Evolutionary conservation across 2,329 filamentous ascomycete species (phyloP).

Genomic region (Diaporthe velutina): DNA sequence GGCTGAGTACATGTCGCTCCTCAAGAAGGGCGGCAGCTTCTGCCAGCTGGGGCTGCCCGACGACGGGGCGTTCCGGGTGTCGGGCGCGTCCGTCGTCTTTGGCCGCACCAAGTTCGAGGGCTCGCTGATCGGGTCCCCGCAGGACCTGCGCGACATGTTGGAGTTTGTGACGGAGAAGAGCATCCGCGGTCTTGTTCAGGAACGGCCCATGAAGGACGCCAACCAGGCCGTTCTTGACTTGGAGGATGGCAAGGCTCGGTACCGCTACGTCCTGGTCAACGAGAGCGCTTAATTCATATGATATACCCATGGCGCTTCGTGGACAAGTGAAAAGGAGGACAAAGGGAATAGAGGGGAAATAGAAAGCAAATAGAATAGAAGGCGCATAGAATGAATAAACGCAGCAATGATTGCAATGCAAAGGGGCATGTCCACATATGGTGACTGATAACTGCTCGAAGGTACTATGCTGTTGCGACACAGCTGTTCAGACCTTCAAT

Average conservation of each 20-base stretch:
- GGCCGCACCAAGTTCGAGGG: constrained; percentile 66
- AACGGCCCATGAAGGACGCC: constrained; percentile 65
- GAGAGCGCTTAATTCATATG: constrained; percentile 44
- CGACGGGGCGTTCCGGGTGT: constrained; percentile 57
- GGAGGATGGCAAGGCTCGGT: constrained; percentile 64
- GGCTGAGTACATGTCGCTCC: constrained; percentile 68
- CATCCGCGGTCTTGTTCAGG: constrained; percentile 67
- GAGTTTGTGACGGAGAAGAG: constrained; percentile 67
- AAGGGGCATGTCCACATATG: too few relatives aligned
- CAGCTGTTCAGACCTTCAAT: too few relatives aligned
- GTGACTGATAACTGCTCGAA: not conserved
- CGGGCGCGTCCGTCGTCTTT: constrained; percentile 67
- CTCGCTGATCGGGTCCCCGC: constrained; percentile 58
- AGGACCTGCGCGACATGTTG: constrained; percentile 71
- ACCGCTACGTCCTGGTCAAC: constrained; percentile 61
- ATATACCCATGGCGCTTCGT: not conserved
- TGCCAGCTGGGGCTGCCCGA: constrained; percentile 76
- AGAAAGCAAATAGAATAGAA: not conserved
- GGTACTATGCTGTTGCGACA: not conserved
- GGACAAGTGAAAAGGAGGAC: not conserved
- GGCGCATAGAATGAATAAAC: not conserved
- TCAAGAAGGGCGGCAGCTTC: constrained; percentile 71
- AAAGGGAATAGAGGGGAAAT: not conserved
- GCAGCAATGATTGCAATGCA: not conserved
- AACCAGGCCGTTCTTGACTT: constrained; percentile 68